Evolutionary conservation across 768 basidiomycete genomes (phyloP), one percentile per base, ranked within the genome.

Genomic region (Hygrocybe punicea): DNA sequence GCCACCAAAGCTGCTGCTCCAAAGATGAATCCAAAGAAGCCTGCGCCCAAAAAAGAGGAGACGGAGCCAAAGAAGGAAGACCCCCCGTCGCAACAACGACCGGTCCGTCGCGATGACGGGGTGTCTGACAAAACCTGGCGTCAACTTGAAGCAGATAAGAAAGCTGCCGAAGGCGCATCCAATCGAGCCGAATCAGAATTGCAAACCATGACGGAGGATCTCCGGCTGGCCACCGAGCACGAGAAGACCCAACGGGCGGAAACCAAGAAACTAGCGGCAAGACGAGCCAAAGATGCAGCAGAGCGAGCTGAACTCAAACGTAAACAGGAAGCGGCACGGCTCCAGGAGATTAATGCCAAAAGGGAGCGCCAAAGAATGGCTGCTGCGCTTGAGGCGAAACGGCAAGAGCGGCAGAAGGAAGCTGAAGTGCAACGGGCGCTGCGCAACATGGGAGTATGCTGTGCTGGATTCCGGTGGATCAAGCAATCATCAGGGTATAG

Each of bases 111-210:
- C 21, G 85, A 86, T 65, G 46, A 73, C 17, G 85, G 80, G 0
- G 82, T 86, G 4, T 62, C 76, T 0, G 82, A 87, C 63, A 64
- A 63, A 1, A 65, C 76, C 10, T 86, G 86, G 86, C 24, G 60
- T 9, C 72, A 81, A 58, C 68, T 86, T 1, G 77, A 83, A 58
- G 61, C 39, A 3, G 77, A 75, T 60, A 75, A 73, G 55, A 58
- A 61, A 47, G 71, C 69, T 6, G 71, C 67, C 52, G 70, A 67
- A 44, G 67, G 62, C 0, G 71, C 64, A 4, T 69, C 59, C 19
- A 63, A 62, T 47, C 50, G 34, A 24, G 55, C 56, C 9, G 62
- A 67, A 51, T 66, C 65, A 14, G 70, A 61, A 19, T 51, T 60
- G 11, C 56, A 65, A 57, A 60, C 62, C 24, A 63, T 62, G 19